A percentile compares a stretch with the other conserved stretches of the same genome.
phyloP scores from a whole-genome alignment of 2,329 filamentous ascomycete genomes.

The Simplicillium sp. region DNA sequence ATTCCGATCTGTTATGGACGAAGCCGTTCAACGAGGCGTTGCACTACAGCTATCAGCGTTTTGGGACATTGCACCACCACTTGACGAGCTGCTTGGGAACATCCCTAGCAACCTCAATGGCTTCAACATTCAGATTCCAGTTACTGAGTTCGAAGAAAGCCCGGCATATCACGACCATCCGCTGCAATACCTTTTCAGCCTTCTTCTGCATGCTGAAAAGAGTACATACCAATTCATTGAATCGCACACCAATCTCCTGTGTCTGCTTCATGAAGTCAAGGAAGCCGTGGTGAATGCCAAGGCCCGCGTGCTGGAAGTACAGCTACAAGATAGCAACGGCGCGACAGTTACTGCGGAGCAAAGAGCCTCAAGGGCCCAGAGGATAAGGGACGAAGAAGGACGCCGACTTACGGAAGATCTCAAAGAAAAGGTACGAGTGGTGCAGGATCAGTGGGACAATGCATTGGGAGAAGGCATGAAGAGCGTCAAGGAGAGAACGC shows the following conservation, averaged over 20 bases:
- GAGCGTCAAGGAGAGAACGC: slow-evolving; percentile 64
- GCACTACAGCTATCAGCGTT: slow-evolving; percentile 89
- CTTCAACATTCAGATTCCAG: slow-evolving; percentile 70
- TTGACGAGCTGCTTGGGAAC: slow-evolving; percentile 69
- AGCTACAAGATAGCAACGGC: slow-evolving; percentile 36
- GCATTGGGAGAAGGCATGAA: slow-evolving; percentile 72
- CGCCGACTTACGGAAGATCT: slow-evolving; percentile 68
- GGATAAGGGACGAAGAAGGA: slow-evolving; percentile 58
- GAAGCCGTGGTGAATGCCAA: slow-evolving; percentile 65
- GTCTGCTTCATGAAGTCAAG: slow-evolving; percentile 83
- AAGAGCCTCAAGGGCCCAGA: slow-evolving; percentile 33
- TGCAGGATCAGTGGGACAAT: slow-evolving; percentile 85
- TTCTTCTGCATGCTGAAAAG: slow-evolving; percentile 82
- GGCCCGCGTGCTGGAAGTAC: slow-evolving; percentile 56
- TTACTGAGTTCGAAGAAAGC: slow-evolving; percentile 75
- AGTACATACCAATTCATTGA: slow-evolving; percentile 96
- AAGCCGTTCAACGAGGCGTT: slow-evolving; percentile 78
- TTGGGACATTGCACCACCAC: slow-evolving; percentile 90
- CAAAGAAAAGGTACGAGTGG: slow-evolving; percentile 84
- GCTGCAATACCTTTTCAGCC: slow-evolving; percentile 79
- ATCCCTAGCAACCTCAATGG: slow-evolving; percentile 51
- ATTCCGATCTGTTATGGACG: slow-evolving; percentile 71
- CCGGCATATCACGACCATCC: slow-evolving; percentile 72
- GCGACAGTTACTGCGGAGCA: slow-evolving; percentile 20
- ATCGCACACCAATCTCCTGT: slow-evolving; percentile 82